Base-by-base conservation (phyloP, 352 stramenopile genomes). In the Phytophthora boehmeriae region DNA sequence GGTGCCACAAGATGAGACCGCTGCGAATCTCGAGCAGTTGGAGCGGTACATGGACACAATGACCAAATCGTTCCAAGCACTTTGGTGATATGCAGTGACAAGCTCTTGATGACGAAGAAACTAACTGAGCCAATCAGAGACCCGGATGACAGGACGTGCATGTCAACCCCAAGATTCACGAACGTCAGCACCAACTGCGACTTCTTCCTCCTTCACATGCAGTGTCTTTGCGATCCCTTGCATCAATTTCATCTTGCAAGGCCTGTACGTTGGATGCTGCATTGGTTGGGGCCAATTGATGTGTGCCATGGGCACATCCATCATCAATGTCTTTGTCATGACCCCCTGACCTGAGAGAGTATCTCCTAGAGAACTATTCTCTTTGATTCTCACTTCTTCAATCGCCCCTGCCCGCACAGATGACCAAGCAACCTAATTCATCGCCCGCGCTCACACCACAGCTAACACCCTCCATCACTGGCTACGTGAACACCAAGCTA, bases 11-110 rank as follows among this genome's bases (percentile, higher is more conserved):
- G 22, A 8, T 8, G 39, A 71, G 19, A 63, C 32, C 27, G 16
- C 27, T 43, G 46, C 45, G 17, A 5, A 51, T 10, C 38, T 71
- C 9, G 63, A 68, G 14, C 43, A 32, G 2, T n/a, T 71, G 27
- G 63, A 68, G 38, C 50, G 59, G 20, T 43, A 68, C 4, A 41
- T 71, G 25, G 17, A 48, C 9, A 50, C 1, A 11, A 25, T 71
- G 27, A 52, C 48, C 9, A 52, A 6, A 4, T 59, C 63, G 5
- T 19, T 71, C 8, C 63, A 58, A 14, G 1, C 36, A 16, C n/a
- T 70, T 41, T 41, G 4, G 34, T 41, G 4, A 41, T 41, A 41
- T 41, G 9, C 2, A 4, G 16, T 41, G 34, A 41, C 16, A 44
- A 11, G 6, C 38, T 44, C 13, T 44, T 44, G 38, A 16, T 44